Base-by-base conservation (phyloP, 306 rosid species). In the Begonia peltatifolia region DNA sequence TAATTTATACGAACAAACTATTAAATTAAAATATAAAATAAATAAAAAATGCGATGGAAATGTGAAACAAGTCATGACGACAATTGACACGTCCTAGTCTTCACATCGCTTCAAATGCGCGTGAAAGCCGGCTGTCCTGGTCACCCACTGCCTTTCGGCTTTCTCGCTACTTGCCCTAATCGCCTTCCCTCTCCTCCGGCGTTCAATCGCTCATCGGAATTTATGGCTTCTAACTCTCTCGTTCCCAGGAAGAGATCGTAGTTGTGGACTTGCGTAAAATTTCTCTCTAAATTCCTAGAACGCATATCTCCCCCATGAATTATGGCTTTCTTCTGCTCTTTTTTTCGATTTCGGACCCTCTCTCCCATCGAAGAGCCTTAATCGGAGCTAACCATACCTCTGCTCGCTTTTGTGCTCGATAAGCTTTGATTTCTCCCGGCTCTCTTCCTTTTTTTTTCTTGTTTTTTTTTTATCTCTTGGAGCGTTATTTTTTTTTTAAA, bases 381-480 rank as follows among this genome's bases (percentile, higher is more conserved):
- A 55, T 92, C 79, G 99, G 99, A 44, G 86, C 87, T 11, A 92
- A 92, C 74, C 99, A 86, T 62, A 86, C 94, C 61, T 79, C 93
- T 50, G 79, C 99, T 42, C 80, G 99, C 9, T 92, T 92, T 70
- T 83, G 93, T 69, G 79, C 81, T 41, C 71, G 99, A 15, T 92
- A 80, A 62, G 14, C 57, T n/a, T 16, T 41, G 12, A 13, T 14
- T 52, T 14, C 51, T 13, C 41, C 15, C 9, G 12, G 3, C 41
- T 44, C 14, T 15, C 23, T 35, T 16, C 9, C 13, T 47, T 58
- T 12, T 47, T 58, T 12, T 1, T 35, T 12, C 11, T 7, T 0
- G 2, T 17, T 17, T 17, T 17, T 12, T 3, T 13, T 47, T 47
- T 11, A 14, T 38, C 18, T 30, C 5, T 9, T 3, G 23, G 23